Evolutionary conservation across 1,284 basidiomycete genomes (phyloP).

Genomic region (Nidula niveotomentosa): DNA sequence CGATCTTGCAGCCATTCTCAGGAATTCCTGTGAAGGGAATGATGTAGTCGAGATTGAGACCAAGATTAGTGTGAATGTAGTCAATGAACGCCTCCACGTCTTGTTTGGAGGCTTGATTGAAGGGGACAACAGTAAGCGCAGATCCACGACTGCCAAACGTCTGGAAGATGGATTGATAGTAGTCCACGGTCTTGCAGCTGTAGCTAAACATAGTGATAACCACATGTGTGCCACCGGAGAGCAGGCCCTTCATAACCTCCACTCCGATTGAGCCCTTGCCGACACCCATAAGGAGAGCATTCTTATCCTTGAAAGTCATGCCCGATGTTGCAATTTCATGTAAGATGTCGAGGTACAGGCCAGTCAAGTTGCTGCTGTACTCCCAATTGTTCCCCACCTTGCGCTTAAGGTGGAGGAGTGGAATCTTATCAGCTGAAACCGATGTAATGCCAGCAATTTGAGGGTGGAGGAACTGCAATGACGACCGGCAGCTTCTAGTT

Average conservation of each 20-base stretch:
- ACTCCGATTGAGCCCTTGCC: constrained; percentile 98
- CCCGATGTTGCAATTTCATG: constrained; percentile 98
- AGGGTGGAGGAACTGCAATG: constrained; percentile 93
- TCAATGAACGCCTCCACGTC: constrained; percentile 97
- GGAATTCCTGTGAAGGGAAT: constrained; percentile 98
- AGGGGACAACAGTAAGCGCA: constrained; percentile 95
- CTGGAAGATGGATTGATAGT: constrained; percentile 98
- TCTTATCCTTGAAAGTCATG: constrained; percentile 98
- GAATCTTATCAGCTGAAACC: constrained; percentile 88
- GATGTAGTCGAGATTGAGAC: constrained; percentile 97
- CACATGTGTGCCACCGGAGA: constrained; percentile 95
- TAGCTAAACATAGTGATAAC: constrained; percentile 97
- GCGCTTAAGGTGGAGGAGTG: constrained; percentile 94
- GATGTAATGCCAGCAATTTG: constrained; percentile 76
- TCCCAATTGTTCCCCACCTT: constrained; percentile 97
- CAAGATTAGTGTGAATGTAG: constrained; percentile 95
- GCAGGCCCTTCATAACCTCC: constrained; percentile 94
- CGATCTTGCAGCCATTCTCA: constrained; percentile 98
- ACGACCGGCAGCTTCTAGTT: constrained; percentile 79
- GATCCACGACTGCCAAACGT: constrained; percentile 93
- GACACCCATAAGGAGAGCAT: constrained; percentile 96
- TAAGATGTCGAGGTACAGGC: constrained; percentile 94
- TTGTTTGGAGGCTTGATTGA: constrained; percentile 98
- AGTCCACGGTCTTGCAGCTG: constrained; percentile 92
- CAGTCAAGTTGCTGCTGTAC: constrained; percentile 95